Evolutionary conservation across 257 asterid species (phyloP), one percentile per base, ranked within the genome.

Genomic region (Handroanthus guayacan): DNA sequence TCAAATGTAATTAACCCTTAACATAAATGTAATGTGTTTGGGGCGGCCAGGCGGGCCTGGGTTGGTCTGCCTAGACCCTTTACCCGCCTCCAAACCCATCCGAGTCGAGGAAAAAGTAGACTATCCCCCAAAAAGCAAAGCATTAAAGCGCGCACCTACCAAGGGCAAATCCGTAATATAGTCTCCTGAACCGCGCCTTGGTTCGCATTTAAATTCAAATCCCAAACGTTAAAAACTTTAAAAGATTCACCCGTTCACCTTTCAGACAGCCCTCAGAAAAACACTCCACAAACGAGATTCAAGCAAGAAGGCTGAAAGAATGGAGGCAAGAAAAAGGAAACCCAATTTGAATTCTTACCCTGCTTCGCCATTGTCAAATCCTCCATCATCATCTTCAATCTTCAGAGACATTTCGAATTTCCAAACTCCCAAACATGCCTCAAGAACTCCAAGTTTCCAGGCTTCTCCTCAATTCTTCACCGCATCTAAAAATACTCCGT

Each of bases 381-480:
- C 78, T 69, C 87, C 67, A 56, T 62, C 86, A 45, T 60, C 88
- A 36, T 73, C 88, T 66, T 81, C 87, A 6, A 76, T 91, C 62
- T 87, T 91, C 61, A 80, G 79, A 76, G 97, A 94, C 76, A 78
- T 90, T 50, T 92, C 97, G 6, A 90, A 92, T 73, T 63, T 88
- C 80, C 85, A 81, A 86, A 95, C 98, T 64, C 97, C 99, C 11
- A 82, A 75, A 61, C 85, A 79, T 6, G 80, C 86, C 8, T 20
- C 79, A 4, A 85, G 75, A 64, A 70, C 68, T 67, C 78, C 75
- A 4, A 62, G 8, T 61, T 82, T 88, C 62, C 77, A 73, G 71
- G 84, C 39, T 72, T 83, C 79, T 69, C 89, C 93, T 12, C 84
- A 78, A 25, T 95, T 82, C 86, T 91, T 83, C 84, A 88, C 97